A percentile compares a stretch with the other conserved stretches of the same genome.
Evolutionary conservation across 768 basidiomycete genomes (phyloP).

Genomic region (Mycena rosella): DNA sequence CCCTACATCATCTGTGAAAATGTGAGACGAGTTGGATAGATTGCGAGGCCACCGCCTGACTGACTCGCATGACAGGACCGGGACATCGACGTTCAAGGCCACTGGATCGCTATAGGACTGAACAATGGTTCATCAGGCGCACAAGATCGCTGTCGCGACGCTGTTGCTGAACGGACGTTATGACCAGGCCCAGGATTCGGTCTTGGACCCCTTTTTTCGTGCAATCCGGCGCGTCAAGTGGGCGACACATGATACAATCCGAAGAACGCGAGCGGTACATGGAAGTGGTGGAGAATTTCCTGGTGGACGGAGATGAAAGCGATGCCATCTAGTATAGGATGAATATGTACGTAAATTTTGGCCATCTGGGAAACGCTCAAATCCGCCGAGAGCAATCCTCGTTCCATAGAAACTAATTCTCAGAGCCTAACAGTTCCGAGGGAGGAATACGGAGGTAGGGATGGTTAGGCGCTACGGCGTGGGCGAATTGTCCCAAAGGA

Average conservation of each 20-base stretch:
- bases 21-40: constrained; percentile 39
- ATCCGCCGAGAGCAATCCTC: no score
- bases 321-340: no score
- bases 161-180: constrained; percentile 52
- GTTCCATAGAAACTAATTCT: no score
- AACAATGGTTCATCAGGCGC: constrained; percentile 48
- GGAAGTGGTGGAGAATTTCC: constrained; percentile 41
- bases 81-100: constrained; percentile 42
- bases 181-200: constrained; percentile 50
- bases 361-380: no score
- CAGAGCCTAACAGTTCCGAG: no score
- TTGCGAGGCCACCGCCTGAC: neutral
- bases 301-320: no score
- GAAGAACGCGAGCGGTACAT: constrained; percentile 54
- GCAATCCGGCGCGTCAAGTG: constrained; percentile 49
- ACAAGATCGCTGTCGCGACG: constrained; percentile 49
- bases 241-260: constrained; percentile 50
- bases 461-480: neutral
- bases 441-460: no score
- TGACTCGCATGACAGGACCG: constrained; percentile 27
- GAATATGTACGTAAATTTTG: no score
- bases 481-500: neutral
- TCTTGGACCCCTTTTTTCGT: constrained; percentile 49
- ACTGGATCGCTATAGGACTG: constrained; percentile 50
- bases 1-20: constrained; percentile 51